Evolutionary conservation across 2,329 filamentous ascomycete species (phyloP).

Genomic region (Ophiostoma pallidulum): DNA sequence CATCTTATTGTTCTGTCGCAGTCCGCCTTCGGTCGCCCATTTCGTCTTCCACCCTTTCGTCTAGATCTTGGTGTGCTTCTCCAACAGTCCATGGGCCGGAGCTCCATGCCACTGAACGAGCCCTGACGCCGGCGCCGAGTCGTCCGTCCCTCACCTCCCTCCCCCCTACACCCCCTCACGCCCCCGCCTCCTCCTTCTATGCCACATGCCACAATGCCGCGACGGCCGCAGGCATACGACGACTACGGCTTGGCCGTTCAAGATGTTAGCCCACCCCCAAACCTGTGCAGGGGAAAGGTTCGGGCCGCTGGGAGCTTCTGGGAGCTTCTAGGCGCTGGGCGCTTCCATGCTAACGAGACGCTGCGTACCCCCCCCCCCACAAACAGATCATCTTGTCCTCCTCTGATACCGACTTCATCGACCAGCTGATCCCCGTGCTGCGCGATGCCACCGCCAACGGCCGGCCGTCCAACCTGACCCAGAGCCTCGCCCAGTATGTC

Average conservation of each 20-base stretch:
- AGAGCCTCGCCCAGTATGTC: constrained; percentile 72
- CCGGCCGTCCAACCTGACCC: constrained; percentile 62
- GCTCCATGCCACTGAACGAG: background rate
- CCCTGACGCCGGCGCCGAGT: background rate
- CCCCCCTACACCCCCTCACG: background rate
- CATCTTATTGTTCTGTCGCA: too few species aligned
- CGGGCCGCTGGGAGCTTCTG: too few species aligned
- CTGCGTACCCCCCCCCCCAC: too few species aligned
- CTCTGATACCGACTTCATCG: constrained; percentile 87
- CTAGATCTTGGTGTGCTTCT: too few species aligned
- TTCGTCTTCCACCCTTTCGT: too few species aligned
- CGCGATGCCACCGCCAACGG: constrained; percentile 78
- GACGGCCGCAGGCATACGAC: constrained; percentile 19
- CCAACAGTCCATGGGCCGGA: background rate
- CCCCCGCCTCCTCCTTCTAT: too few species aligned
- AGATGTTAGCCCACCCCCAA: constrained; percentile 15
- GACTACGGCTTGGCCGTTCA: constrained; percentile 22
- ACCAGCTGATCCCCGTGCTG: constrained; percentile 88
- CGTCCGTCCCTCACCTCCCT: background rate
- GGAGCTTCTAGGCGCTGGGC: too few species aligned
- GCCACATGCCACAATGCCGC: constrained; percentile 16
- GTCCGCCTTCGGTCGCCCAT: too few species aligned
- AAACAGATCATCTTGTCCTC: constrained; percentile 91
- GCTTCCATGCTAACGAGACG: too few species aligned
- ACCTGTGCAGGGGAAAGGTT: too few species aligned